A percentile compares a stretch with the other conserved stretches of the same genome.
Conservation (phyloP, 352 stramenopile species). For the Pythium grandisporangium region DNA sequence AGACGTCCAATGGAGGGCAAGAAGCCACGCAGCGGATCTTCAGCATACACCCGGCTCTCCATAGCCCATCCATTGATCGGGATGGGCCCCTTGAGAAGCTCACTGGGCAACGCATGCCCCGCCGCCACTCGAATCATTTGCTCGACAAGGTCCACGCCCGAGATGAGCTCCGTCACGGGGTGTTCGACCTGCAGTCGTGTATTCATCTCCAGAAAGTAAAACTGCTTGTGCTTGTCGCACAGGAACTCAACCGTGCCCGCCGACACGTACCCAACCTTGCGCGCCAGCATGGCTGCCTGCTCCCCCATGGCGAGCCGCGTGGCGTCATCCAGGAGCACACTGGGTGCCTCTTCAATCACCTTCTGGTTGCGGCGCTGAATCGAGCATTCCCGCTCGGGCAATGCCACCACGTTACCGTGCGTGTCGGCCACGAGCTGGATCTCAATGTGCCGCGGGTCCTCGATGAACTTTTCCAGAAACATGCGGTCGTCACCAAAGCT, state of each 20-base stretch:
- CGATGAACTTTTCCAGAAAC: conserved; percentile 89
- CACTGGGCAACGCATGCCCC: conserved; percentile 88
- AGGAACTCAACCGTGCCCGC: conserved; percentile 95
- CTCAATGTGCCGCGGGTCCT: conserved; percentile 88
- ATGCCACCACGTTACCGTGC: conserved; percentile 81
- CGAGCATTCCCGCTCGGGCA: conserved; percentile 89
- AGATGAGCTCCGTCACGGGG: conserved; percentile 90
- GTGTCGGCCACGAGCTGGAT: conserved; percentile 91
- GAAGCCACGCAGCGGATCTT: conserved; percentile 91
- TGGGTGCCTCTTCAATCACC: conserved; percentile 91
- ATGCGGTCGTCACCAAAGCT: conserved; percentile 88
- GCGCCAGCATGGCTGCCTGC: conserved; percentile 89
- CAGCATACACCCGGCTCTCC: conserved; percentile 92
- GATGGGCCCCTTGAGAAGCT: conserved; percentile 85
- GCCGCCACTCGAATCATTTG: conserved; percentile 91
- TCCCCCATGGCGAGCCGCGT: conserved; percentile 70
- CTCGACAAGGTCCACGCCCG: conserved; percentile 86
- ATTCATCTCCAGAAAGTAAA: conserved; percentile 98
- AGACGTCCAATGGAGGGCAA: conserved; percentile 93
- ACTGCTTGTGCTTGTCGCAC: conserved; percentile 84
- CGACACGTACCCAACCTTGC: conserved; percentile 89
- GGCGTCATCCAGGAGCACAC: conserved; percentile 81
- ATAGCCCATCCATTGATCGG: conserved; percentile 86
- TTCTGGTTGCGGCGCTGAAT: conserved; percentile 92
- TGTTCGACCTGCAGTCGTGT: conserved; percentile 93